Percentiles rank a stretch among this genome's conserved stretches.
These are phyloP conservation scores for Hanseniaspora taiwanica DNA, from an alignment of 805 yeast species.

Conservation along the genomic window DNA sequence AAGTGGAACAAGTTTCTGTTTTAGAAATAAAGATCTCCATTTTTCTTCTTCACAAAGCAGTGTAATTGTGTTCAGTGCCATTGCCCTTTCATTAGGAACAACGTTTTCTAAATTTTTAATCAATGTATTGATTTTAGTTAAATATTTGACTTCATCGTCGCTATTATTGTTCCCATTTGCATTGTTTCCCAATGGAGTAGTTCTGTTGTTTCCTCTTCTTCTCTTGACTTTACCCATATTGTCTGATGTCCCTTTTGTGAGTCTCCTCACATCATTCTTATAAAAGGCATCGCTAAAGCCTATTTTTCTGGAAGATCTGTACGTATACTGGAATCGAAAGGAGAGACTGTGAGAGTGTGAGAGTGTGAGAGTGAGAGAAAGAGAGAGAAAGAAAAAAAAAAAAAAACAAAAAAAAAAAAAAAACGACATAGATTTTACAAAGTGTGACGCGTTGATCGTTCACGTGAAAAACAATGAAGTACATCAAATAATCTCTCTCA, in stretches of 20 bases:
- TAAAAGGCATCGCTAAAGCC: no score
- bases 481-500: no score
- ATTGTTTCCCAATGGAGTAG: constrained; percentile 9
- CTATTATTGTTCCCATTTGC: constrained; percentile 11
- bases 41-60: constrained; percentile 57
- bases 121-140: constrained; percentile 51
- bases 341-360: not conserved
- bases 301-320: no score
- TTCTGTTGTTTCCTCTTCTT: constrained; percentile 38
- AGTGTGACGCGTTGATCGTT: not conserved
- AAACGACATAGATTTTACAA: not conserved
- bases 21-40: constrained; percentile 49
- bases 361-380: no score
- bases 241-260: no score
- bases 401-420: not conserved
- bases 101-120: constrained; percentile 49
- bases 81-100: constrained; percentile 57
- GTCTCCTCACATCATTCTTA: no score
- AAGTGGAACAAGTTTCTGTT: constrained; percentile 55
- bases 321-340: no score
- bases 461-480: not conserved
- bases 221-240: constrained; percentile 16
- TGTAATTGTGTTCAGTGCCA: constrained; percentile 64
- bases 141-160: constrained; percentile 31
- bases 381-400: not conserved